Percentiles rank a stretch among this genome's conserved stretches.
Evolutionary conservation across 495 filamentous ascomycete genomes (phyloP).

Genomic region (Daldinia decipiens): DNA sequence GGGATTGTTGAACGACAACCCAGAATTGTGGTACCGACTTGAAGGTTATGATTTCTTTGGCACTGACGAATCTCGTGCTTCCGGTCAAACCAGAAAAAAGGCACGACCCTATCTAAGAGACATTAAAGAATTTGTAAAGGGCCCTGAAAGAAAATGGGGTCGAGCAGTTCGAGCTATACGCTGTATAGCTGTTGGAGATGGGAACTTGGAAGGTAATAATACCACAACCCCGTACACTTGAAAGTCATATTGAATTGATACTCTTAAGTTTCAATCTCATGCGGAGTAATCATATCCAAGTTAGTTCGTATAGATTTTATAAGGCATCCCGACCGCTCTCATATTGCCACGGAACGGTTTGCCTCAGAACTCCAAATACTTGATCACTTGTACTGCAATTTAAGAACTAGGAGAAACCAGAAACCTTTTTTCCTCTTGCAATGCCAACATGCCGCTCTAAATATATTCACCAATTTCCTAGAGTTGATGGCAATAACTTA

Average conservation of each 20-base stretch:
- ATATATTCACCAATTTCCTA: not conserved
- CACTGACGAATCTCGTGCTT: not conserved
- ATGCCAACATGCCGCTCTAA: not conserved
- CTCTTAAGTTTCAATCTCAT: not conserved
- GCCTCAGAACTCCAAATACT: not conserved
- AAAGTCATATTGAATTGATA: not conserved
- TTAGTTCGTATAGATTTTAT: not conserved
- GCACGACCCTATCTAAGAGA: not conserved
- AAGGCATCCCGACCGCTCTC: not conserved
- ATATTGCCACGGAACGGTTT: not conserved
- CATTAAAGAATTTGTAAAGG: not conserved
- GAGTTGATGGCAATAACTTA: not conserved
- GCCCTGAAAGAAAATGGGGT: not conserved
- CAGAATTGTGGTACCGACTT: not conserved
- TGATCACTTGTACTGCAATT: not conserved
- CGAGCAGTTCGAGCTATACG: not conserved
- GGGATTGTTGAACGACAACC: not conserved
- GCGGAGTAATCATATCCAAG: not conserved
- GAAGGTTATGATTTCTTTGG: constrained; percentile 1
- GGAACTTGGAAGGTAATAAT: not conserved
- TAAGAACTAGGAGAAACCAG: not conserved
- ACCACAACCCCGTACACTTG: not conserved
- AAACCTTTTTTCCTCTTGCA: not conserved
- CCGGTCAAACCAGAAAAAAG: not conserved
- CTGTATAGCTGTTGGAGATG: not conserved